phyloP scores from a whole-genome alignment of 108 stramenopile species.

The Skeletonema marinoi region DNA sequence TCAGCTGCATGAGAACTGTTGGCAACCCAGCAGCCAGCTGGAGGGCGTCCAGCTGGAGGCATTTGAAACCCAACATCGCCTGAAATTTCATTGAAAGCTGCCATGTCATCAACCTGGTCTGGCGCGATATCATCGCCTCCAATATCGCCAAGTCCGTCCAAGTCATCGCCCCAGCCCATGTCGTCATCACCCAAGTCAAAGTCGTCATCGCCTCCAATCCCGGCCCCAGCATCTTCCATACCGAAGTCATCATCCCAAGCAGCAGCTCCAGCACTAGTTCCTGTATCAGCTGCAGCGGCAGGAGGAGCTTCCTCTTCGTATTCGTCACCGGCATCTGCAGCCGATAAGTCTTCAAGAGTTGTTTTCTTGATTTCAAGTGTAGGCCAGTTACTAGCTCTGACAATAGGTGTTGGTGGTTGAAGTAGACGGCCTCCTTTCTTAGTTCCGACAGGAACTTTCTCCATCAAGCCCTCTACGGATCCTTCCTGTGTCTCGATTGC shows the following conservation, averaged over 20 bases:
- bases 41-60: constrained; percentile 89
- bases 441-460: constrained; percentile 58
- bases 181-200: constrained; percentile 75
- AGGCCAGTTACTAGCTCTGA: constrained; percentile 95
- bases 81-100: constrained; percentile 58
- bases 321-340: constrained; percentile 55
- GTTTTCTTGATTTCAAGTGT: constrained; percentile 86
- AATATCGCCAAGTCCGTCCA: constrained; percentile 82
- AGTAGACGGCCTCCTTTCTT: constrained; percentile 70
- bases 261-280: constrained; percentile 55
- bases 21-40: constrained; percentile 87
- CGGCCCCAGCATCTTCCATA: constrained; percentile 47
- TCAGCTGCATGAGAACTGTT: constrained; percentile 96
- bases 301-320: constrained; percentile 64
- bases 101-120: constrained; percentile 67
- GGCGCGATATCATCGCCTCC: constrained; percentile 26
- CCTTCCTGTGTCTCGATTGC: constrained; percentile 88
- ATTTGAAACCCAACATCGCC: constrained; percentile 82
- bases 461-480: constrained; percentile 76
- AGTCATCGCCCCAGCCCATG: constrained; percentile 85
- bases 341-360: constrained; percentile 81
- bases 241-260: constrained; percentile 60
- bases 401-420: constrained; percentile 97
- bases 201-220: constrained; percentile 60
- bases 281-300: constrained; percentile 16